Percentiles rank a stretch among this genome's conserved stretches.
These are phyloP conservation scores for Neocallimastix lanati DNA, from an alignment of 192 early-diverging fungal species.

Conservation along the genomic window DNA sequence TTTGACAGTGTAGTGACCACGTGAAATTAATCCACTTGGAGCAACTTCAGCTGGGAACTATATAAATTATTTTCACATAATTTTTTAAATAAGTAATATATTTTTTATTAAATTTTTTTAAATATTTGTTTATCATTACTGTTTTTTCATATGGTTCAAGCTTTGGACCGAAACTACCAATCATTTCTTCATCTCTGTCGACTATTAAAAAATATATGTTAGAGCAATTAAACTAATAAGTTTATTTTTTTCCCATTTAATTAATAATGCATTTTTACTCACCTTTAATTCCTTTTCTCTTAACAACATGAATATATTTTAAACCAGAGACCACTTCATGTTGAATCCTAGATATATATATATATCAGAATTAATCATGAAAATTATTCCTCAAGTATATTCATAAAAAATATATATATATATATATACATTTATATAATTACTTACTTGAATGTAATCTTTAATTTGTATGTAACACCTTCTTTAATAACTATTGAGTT, in stretches of 20 bases:
- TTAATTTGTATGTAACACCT: slow-evolving; percentile 79
- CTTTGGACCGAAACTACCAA: slow-evolving; percentile 84
- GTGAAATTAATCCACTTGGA: slow-evolving; percentile 74
- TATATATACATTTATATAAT: too few species aligned
- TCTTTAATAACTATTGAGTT: slow-evolving; percentile 84
- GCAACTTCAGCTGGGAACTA: slow-evolving; percentile 72
- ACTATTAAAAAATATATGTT: slow-evolving; percentile 15
- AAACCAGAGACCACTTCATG: slow-evolving; percentile 88
- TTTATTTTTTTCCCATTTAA: neutral
- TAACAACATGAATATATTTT: slow-evolving; percentile 85
- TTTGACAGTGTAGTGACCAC: slow-evolving; percentile 78
- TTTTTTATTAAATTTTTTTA: neutral
- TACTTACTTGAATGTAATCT: slow-evolving; percentile 67
- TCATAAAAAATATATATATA: too few species aligned
- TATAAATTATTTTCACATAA: neutral
- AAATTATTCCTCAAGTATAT: too few species aligned
- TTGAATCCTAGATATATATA: slow-evolving; percentile 60
- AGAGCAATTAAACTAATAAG: neutral
- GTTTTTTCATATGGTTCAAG: slow-evolving; percentile 63
- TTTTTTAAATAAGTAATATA: neutral
- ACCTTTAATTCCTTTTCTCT: slow-evolving; percentile 60
- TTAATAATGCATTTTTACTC: neutral
- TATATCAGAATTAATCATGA: too few species aligned
- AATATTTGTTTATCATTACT: slow-evolving; percentile 6
- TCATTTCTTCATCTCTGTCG: slow-evolving; percentile 88